Evolutionary conservation across 1,139 yeast genomes (phyloP).

Genomic region (Hansenula sp.): DNA sequence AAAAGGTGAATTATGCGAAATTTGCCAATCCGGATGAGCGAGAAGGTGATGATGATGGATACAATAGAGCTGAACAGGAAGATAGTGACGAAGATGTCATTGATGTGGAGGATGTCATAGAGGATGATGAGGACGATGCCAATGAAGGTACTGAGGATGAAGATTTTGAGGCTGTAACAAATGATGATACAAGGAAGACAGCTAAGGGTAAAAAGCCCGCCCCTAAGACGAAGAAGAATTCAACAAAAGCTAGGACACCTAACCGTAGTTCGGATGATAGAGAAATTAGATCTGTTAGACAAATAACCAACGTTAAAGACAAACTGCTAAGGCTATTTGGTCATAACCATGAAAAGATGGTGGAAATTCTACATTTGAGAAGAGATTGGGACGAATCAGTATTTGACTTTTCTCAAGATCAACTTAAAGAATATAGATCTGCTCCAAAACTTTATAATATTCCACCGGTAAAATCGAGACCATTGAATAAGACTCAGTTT

Average conservation of each 20-base stretch:
- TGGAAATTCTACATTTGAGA: conserved; percentile 30
- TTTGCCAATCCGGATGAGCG: no score
- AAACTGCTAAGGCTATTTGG: conserved; percentile 34
- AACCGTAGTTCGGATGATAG: conserved; percentile 11
- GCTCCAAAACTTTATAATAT: conserved; percentile 6
- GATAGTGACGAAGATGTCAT: conserved; percentile 5
- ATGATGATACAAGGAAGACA: not conserved
- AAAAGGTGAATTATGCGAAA: no score
- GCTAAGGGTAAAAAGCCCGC: conserved; percentile 1
- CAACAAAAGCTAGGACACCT: conserved; percentile 3
- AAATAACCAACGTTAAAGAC: conserved; percentile 32
- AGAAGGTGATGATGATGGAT: no score
- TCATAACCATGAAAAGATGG: conserved; percentile 26
- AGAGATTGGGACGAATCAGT: conserved; percentile 31
- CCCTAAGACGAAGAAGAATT: not conserved
- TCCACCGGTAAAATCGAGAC: conserved; percentile 4
- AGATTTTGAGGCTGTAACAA: not conserved
- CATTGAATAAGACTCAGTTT: conserved; percentile 11
- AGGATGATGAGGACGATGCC: conserved; percentile 17
- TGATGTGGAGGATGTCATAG: conserved; percentile 6
- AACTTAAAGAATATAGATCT: conserved; percentile 14
- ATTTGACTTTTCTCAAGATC: conserved; percentile 25
- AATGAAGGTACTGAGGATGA: conserved; percentile 5
- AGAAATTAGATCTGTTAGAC: conserved; percentile 22
- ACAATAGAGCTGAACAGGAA: not conserved